Percentiles rank a stretch among this genome's conserved stretches.
phyloP scores from a whole-genome alignment of 116 monocot genomes.

The Papilionanthe hybrid region DNA sequence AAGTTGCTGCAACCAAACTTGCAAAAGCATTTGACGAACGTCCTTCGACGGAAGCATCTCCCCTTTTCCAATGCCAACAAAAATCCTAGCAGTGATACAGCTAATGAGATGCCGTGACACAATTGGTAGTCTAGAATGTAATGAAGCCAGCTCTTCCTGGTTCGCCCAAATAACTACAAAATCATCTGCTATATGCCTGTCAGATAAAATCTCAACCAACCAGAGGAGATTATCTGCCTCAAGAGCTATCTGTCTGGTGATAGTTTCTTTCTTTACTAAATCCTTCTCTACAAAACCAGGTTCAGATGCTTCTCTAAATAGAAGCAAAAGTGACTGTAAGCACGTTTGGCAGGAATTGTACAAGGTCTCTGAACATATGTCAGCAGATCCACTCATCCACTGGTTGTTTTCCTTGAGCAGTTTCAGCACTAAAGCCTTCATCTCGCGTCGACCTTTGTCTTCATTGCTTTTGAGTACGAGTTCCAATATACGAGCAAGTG shows the following conservation, averaged over 20 bases:
- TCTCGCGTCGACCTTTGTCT: slow-evolving; percentile 85
- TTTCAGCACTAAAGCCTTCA: slow-evolving; percentile 79
- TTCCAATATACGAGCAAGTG: slow-evolving; percentile 70
- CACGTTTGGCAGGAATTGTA: slow-evolving; percentile 63
- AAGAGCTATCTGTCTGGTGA: slow-evolving; percentile 50
- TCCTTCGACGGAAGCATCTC: slow-evolving; percentile 92
- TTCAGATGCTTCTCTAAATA: slow-evolving; percentile 65
- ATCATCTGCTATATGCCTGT: slow-evolving; percentile 72
- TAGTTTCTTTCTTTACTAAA: slow-evolving; percentile 43
- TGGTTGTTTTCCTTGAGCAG: slow-evolving; percentile 81
- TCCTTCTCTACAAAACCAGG: slow-evolving; percentile 38
- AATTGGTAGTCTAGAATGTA: slow-evolving; percentile 64
- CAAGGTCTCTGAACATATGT: slow-evolving; percentile 62
- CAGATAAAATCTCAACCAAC: slow-evolving; percentile 76
- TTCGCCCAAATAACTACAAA: slow-evolving; percentile 65
- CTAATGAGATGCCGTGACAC: slow-evolving; percentile 74
- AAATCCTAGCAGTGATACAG: slow-evolving; percentile 81
- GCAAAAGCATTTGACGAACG: slow-evolving; percentile 53
- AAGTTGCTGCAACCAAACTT: slow-evolving; percentile 87
- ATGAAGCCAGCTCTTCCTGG: slow-evolving; percentile 57
- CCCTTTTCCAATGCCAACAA: slow-evolving; percentile 85
- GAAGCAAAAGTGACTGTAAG: slow-evolving; percentile 47
- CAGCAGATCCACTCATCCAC: slow-evolving; percentile 40
- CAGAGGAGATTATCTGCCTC: slow-evolving; percentile 90
- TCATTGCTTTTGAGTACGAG: slow-evolving; percentile 88